Base-by-base conservation (phyloP, 208 protist genomes). In the Angomonas ambiguus region DNA sequence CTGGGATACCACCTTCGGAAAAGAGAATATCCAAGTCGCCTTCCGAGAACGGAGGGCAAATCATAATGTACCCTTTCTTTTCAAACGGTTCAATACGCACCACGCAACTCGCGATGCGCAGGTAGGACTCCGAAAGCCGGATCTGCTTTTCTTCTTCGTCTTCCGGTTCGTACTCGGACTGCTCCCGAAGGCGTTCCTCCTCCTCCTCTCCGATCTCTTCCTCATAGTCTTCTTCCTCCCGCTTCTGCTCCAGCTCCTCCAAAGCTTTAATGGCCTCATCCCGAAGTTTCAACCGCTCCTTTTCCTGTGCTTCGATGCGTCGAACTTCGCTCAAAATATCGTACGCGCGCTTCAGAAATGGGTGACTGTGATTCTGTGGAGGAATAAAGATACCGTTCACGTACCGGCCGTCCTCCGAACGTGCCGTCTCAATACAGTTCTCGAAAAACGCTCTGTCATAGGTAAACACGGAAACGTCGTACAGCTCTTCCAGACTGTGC, bases 51-150 rank as follows among this genome's bases (percentile, higher is more conserved):
- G 86, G 83, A 0, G 79, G 76, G 38, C 87, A 89, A 42, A 94
- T 78, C 83, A 96, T 90, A 56, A 89, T 74, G 73, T 96, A 96
- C 42, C 91, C 91, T 30, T 83, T 67, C 22, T 79, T 85, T 32
- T 90, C 83, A 48, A 96, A 96, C n/a, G 91, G 91, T 58, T 92
- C 80, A 61, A 94, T 79, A 41, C 85, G 88, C 16, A 85, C 92
- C 38, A 94, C 77, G 69, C 76, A 90, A 58, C 82, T 84, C 0
- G 85, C 83, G 20, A 96, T 82, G 60, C 83, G 82, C 49, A 92
- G 65, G 67, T 91, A 92, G n/a, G 91, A 72, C 77, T 94, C 83
- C 55, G 58, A 87, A 30, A 96, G 66, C 8, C 91, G 88, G 41
- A 80, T 61, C 35, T 93, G 74, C 67, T 86, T 83, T 8, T 86